These are phyloP conservation scores for Aspergillus diversus DNA, from an alignment of 495 filamentous ascomycete species.

Conservation along the genomic window DNA sequence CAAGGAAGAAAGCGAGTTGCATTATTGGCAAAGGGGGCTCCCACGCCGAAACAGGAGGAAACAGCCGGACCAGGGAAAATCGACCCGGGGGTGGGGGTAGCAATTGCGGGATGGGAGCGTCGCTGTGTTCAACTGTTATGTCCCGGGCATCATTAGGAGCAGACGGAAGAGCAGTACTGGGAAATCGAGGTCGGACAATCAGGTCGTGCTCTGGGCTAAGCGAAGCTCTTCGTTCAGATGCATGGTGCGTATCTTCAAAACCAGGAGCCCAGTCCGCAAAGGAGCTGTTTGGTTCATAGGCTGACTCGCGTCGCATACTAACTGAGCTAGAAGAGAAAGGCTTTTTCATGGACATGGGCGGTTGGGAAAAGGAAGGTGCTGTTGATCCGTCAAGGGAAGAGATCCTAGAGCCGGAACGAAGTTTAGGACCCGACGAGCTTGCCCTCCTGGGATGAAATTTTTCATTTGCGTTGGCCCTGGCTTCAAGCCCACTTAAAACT, in stretches of 20 bases:
- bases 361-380: constrained; percentile 29
- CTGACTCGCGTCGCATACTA: constrained; percentile 36
- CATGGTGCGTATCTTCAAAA: constrained; percentile 19
- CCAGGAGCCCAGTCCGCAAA: constrained; percentile 26
- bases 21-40: constrained; percentile 34
- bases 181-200: constrained; percentile 40
- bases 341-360: constrained; percentile 40
- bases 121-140: constrained; percentile 32
- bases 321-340: constrained; percentile 28
- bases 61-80: constrained; percentile 35
- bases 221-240: constrained; percentile 27
- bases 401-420: constrained; percentile 60
- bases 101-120: constrained; percentile 56
- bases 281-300: constrained; percentile 34
- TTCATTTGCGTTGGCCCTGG: constrained; percentile 65
- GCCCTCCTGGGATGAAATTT: constrained; percentile 49
- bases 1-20: constrained; percentile 53
- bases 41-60: constrained; percentile 20
- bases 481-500: constrained; percentile 79
- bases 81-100: constrained; percentile 54
- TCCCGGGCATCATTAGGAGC: constrained; percentile 24
- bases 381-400: constrained; percentile 56
- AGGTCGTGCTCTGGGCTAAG: constrained; percentile 41
- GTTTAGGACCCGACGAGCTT: constrained; percentile 51
- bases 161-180: constrained; percentile 30